phyloP scores from a whole-genome alignment of 805 yeast species.

The Millerozyma acaciae region DNA sequence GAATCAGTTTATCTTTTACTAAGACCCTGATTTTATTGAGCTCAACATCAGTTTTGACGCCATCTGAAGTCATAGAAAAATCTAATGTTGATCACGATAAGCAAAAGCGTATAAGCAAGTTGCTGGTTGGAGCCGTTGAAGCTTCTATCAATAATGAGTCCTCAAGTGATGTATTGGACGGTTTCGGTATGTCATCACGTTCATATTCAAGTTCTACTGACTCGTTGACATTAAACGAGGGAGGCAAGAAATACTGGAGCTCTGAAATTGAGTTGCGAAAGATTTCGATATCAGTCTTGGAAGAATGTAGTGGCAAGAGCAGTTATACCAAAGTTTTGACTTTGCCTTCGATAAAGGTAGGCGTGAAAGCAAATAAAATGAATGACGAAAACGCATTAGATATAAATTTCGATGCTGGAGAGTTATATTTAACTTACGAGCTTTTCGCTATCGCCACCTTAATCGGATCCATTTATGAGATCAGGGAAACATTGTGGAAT shows the following conservation, averaged over 20 bases:
- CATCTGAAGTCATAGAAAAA: constrained; percentile 14
- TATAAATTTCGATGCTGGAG: constrained; percentile 12
- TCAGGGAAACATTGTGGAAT: constrained; percentile 24
- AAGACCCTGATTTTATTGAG: constrained; percentile 25
- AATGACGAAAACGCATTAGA: constrained; percentile 10
- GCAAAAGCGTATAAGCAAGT: too few relatives aligned
- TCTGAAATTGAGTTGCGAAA: constrained; percentile 12
- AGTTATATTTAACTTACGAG: constrained; percentile 21
- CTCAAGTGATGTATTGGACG: too few relatives aligned
- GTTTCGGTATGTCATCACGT: too few relatives aligned
- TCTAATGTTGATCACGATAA: constrained; percentile 10
- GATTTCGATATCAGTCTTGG: constrained; percentile 21
- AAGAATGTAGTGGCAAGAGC: constrained; percentile 9
- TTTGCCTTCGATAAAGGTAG: constrained; percentile 19
- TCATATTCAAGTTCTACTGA: constrained; percentile 24
- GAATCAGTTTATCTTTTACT: constrained; percentile 15
- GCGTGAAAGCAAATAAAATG: constrained; percentile 7
- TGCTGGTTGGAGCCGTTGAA: too few relatives aligned
- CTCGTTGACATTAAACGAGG: constrained; percentile 17
- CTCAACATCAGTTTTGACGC: constrained; percentile 37
- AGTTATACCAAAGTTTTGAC: constrained; percentile 19
- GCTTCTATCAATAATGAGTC: too few relatives aligned
- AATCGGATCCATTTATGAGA: constrained; percentile 30
- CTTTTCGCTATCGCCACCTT: constrained; percentile 28
- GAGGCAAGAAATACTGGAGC: constrained; percentile 20